Evolutionary conservation across 768 basidiomycete species (phyloP), one percentile per base, ranked within the genome.

Genomic region (Termitomyces sp.): DNA sequence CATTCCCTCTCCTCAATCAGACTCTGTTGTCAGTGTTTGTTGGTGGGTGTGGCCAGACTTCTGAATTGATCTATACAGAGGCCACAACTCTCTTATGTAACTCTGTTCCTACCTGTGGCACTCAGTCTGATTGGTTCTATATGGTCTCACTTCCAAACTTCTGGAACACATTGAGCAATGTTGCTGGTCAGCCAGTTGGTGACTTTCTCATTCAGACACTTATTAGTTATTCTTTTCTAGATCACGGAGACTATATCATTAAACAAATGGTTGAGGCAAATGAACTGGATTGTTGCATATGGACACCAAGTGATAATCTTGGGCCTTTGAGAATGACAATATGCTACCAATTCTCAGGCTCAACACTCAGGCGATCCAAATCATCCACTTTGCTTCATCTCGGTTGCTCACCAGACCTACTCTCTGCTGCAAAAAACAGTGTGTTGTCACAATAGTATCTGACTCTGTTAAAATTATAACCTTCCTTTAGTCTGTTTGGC

Each of bases 181-280:
- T 75, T 16, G 62, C 75, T 65, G 78, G 85, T 84, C 59, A 49
- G 77, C 61, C 3, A 35, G 12, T 45, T 45, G 16, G 54, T n/a
- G 63, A 28, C 50, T 49, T 44, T 48, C 40, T 22, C 33, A n/a
- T 39, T 35, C 35, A 36, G 24, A 15, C 40, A 12, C 55, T 55
- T 15, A 44, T 48, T 40, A 12, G 53, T 55, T 15, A 44, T 48
- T 40, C 45, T n/a, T n/a, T 52, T 32, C 40, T 22, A 86, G 85
- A 85, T 63, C 77, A 81, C n/a, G 76, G 76, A 1, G 64, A 76
- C 51, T 85, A 79, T 68, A 80, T 76, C 0, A 79, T 86, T 60
- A 66, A 82, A 24, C 85, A 86, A 66, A 75, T 78, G 35, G 73
- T 86, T 45, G 67, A 59, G 16, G 42, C 1, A 5, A 16, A 44